Conservation (phyloP, 495 filamentous ascomycete genomes). For the Cryomyces minteri region DNA sequence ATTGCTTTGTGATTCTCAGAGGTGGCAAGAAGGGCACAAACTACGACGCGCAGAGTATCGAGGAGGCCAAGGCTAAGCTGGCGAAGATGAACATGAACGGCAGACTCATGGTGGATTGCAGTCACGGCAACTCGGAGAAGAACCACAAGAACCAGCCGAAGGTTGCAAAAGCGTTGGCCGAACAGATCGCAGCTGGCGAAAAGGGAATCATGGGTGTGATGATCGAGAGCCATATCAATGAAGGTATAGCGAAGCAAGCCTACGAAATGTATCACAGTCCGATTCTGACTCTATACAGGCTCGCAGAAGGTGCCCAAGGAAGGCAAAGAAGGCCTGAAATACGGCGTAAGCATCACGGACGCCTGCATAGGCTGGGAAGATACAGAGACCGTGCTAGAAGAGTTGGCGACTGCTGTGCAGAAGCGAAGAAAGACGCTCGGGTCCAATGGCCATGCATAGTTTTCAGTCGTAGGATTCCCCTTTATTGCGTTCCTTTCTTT, state of each 20-base stretch:
- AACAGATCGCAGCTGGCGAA: conserved; percentile 75
- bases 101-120: conserved; percentile 95
- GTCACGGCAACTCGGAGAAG: conserved; percentile 90
- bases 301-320: conserved; percentile 84
- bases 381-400: conserved; percentile 64
- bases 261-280: neutral
- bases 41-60: conserved; percentile 74
- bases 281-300: conserved; percentile 26
- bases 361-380: conserved; percentile 93
- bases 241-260: conserved; percentile 35
- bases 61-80: conserved; percentile 51
- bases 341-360: conserved; percentile 95
- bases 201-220: conserved; percentile 89
- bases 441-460: conserved; percentile 5
- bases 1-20: conserved; percentile 93
- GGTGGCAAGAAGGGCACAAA: conserved; percentile 90
- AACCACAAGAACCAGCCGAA: conserved; percentile 96
- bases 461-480: too few relatives aligned
- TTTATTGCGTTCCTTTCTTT: too few relatives aligned
- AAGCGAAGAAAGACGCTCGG: conserved; percentile 34
- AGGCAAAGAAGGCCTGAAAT: conserved; percentile 76
- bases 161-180: conserved; percentile 63
- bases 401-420: conserved; percentile 66
- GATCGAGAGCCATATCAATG: conserved; percentile 96
- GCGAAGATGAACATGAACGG: conserved; percentile 44